Percentiles rank a stretch among this genome's conserved stretches.
phyloP scores from a whole-genome alignment of 2,329 filamentous ascomycete species.

The Albophoma yamanashiensis region DNA sequence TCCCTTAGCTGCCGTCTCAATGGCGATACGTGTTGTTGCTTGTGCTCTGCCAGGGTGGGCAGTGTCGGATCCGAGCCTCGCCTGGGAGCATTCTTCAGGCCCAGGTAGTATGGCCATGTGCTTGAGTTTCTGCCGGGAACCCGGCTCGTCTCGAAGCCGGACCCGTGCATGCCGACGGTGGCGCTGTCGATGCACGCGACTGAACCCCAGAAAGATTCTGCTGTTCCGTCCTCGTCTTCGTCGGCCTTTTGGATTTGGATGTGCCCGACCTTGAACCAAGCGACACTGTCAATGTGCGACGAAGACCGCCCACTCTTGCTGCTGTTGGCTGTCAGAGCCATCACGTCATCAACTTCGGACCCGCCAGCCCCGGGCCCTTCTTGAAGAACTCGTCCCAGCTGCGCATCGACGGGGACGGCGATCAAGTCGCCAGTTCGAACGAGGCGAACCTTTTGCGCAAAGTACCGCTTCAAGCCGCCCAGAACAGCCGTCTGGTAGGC shows the following conservation, averaged over 20 bases:
- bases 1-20: slow-evolving; percentile 67
- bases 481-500: slow-evolving; percentile 78
- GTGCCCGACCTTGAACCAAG: slow-evolving; percentile 87
- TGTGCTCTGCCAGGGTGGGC: slow-evolving; percentile 32
- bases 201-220: slow-evolving; percentile 71
- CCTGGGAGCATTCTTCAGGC: slow-evolving; percentile 56
- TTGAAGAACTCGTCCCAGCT: slow-evolving; percentile 71
- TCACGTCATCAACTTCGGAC: slow-evolving; percentile 61
- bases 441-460: slow-evolving; percentile 71
- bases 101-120: slow-evolving; percentile 85
- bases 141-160: slow-evolving; percentile 74
- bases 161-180: slow-evolving; percentile 82
- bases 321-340: slow-evolving; percentile 37
- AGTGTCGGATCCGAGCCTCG: slow-evolving; percentile 24
- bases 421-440: slow-evolving; percentile 82
- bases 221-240: slow-evolving; percentile 46
- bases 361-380: slow-evolving; percentile 52
- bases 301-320: slow-evolving; percentile 13
- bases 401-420: slow-evolving; percentile 79
- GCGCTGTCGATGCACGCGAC: slow-evolving; percentile 78
- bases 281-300: slow-evolving; percentile 49
- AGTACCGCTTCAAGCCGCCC: slow-evolving; percentile 77
- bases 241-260: slow-evolving; percentile 47
- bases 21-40: slow-evolving; percentile 42
- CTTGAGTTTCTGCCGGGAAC: slow-evolving; percentile 67